Evolutionary conservation across 768 basidiomycete species (phyloP), one percentile per base, ranked within the genome.

Genomic region (Phanerodontia chrysosporium): DNA sequence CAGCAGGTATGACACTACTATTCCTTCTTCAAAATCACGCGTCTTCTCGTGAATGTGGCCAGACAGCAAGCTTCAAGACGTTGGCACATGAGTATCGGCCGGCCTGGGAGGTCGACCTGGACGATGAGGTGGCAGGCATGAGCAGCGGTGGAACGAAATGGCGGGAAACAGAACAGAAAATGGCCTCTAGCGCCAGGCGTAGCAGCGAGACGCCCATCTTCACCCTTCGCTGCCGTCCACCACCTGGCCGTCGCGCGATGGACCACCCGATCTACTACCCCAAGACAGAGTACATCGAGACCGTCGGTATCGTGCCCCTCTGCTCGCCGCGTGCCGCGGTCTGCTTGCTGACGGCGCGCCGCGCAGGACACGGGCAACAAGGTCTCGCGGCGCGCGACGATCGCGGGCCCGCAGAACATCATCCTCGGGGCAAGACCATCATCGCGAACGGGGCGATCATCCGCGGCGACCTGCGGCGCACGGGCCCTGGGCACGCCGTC

Each of bases 361-460:
- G 48, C 16, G 29, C 71, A 95, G 92, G 94, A 95, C 70, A 95
- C 93, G 62, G 93, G 92, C 46, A 96, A 98, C 78, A 96, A 96
- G 73, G 95, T 98, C 45, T 95, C 92, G 42, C 84, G 93, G 58
- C 85, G 90, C 61, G 93, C 94, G 18, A 89, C 87, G 27, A 97
- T 98, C 67, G 85, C 89, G 57, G 96, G 96, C 1, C 90, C 94
- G 12, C 90, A 95, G 72, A 98, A 97, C 71, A 99, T 98, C 71
- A 93, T 98, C 62, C 85, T 99, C 14, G 94, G 93, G 97, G 96
- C 48, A 97, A 98, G 76, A 95, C 94, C 1, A 93, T 98, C 71
- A 95, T 99, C 59, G 89, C 94, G 1, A 88, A 83, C 59, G 83
- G 86, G 21, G 91, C 92, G 9, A 92, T 98, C 56, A 89, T 99